Percentiles rank a stretch among this genome's conserved stretches.
Evolutionary conservation across 2,329 filamentous ascomycete genomes (phyloP).

Genomic region (Apiospora rasikravindrae): DNA sequence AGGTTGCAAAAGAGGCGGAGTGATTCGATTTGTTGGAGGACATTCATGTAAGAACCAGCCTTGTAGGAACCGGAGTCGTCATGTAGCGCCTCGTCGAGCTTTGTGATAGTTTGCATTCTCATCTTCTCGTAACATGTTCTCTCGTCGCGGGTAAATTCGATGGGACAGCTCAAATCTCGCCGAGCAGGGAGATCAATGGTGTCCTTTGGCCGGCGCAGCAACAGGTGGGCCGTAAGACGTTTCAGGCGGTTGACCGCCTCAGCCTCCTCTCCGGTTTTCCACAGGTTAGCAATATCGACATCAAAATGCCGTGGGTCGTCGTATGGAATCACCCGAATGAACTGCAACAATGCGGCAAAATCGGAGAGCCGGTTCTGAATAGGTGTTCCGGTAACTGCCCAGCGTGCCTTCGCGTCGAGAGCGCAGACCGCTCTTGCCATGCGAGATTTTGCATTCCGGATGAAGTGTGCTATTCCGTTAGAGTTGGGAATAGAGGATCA

Average conservation of each 20-base stretch:
- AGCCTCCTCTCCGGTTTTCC: constrained; percentile 44
- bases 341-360: constrained; percentile 47
- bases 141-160: constrained; percentile 43
- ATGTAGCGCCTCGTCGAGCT: constrained; percentile 42
- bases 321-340: constrained; percentile 49
- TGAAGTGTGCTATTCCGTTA: constrained; percentile 42
- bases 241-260: constrained; percentile 47
- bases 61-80: constrained; percentile 23
- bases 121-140: constrained; percentile 41
- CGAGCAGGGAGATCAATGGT: constrained; percentile 25
- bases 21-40: constrained; percentile 49
- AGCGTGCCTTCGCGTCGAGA: constrained; percentile 43
- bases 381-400: constrained; percentile 54
- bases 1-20: constrained; percentile 52
- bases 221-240: constrained; percentile 41
- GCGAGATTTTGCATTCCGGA: constrained; percentile 41
- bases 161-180: neutral
- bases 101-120: constrained; percentile 33
- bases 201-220: constrained; percentile 46
- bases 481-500: neutral
- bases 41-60: constrained; percentile 43
- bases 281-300: constrained; percentile 41
- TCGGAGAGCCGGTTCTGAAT: constrained; percentile 52
- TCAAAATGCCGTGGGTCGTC: constrained; percentile 44
- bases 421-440: constrained; percentile 44